phyloP scores from a whole-genome alignment of 2,329 filamentous ascomycete species.

The Penicillium paneum region DNA sequence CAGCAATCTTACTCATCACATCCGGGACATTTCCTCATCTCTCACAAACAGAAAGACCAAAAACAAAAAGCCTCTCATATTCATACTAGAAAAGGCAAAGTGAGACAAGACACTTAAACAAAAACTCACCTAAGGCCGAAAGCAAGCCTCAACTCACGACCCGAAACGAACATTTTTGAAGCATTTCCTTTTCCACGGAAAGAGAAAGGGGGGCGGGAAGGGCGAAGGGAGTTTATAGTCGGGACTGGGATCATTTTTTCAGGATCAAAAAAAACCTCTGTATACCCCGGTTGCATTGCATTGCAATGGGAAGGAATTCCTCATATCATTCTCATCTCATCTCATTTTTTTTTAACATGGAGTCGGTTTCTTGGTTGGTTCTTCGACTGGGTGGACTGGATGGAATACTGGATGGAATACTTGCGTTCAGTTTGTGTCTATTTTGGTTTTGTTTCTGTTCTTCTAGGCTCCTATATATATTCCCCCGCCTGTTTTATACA shows the following conservation, averaged over 20 bases:
- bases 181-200: not conserved
- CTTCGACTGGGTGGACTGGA: not conserved
- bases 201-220: not conserved
- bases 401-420: constrained; percentile 1
- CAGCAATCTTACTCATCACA: not conserved
- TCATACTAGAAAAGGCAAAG: not conserved
- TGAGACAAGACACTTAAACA: not conserved
- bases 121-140: not conserved
- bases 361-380: constrained; percentile 16
- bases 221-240: constrained; percentile 7
- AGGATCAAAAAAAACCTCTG: constrained; percentile 4
- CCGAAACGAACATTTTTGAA: constrained; percentile 7
- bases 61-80: not conserved
- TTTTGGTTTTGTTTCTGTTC: not conserved
- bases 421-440: not conserved
- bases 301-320: constrained; percentile 13
- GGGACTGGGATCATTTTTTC: not conserved
- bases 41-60: not conserved
- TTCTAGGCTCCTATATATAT: constrained; percentile 7
- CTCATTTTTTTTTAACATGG: constrained; percentile 11
- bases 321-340: constrained; percentile 13
- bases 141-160: constrained; percentile 2
- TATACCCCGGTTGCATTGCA: constrained; percentile 22
- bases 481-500: constrained; percentile 11
- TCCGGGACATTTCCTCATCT: not conserved